A percentile compares a stretch with the other conserved stretches of the same genome.
Evolutionary conservation across 2,329 filamentous ascomycete genomes (phyloP).

Genomic region (Thermothelomyces thermophilus): DNA sequence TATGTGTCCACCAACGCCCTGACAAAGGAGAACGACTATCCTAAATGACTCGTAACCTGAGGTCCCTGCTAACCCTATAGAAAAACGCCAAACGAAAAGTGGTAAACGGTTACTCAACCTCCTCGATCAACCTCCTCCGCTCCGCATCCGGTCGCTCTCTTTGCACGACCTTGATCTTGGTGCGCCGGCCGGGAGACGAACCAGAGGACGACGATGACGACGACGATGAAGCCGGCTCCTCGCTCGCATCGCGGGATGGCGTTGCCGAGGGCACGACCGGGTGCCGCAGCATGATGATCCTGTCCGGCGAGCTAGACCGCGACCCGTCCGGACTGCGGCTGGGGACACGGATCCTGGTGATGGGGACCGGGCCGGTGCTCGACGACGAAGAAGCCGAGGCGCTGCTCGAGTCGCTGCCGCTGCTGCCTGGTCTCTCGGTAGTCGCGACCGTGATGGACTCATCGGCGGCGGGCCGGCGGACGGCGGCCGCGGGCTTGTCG

Average conservation of each 20-base stretch:
- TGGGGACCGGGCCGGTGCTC: conserved; percentile 7
- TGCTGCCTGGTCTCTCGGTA: neutral
- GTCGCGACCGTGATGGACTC: neutral
- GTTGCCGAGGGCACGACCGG: conserved; percentile 5
- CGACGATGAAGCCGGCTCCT: neutral
- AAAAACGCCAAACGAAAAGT: neutral
- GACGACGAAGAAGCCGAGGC: conserved; percentile 1
- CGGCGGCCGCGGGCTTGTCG: neutral
- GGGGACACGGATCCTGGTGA: conserved; percentile 20
- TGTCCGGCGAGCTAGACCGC: conserved; percentile 10
- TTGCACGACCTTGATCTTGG: conserved; percentile 11
- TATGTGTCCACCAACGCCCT: neutral
- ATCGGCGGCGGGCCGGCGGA: neutral
- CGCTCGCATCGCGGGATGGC: conserved; percentile 5
- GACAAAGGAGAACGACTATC: neutral
- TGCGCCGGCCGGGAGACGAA: neutral
- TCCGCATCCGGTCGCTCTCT: neutral
- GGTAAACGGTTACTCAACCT: conserved; percentile 7
- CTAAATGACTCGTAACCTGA: neutral
- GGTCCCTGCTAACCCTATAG: neutral
- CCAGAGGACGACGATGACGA: neutral
- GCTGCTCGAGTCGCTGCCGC: conserved; percentile 9
- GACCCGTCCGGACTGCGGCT: conserved; percentile 14
- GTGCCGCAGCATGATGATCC: conserved; percentile 15
- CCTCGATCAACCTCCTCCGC: conserved; percentile 15